Conservation (phyloP, 208 protist species). For the Leishmania arabica region DNA sequence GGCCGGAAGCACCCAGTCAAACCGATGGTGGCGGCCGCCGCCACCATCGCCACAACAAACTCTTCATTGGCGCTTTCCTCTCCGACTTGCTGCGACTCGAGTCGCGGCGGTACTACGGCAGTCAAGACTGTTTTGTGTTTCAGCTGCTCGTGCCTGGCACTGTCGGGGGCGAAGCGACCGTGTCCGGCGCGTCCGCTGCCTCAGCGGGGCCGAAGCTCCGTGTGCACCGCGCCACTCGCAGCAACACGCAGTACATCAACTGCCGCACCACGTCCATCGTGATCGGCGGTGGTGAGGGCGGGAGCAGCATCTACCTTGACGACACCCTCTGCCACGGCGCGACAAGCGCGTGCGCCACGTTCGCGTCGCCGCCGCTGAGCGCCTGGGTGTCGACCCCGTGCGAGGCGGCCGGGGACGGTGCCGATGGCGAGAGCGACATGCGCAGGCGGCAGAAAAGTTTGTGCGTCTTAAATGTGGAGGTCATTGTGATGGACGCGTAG, state of each 20-base stretch:
- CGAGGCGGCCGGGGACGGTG: not conserved
- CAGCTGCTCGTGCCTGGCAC: constrained; percentile 52
- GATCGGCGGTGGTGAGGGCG: constrained; percentile 59
- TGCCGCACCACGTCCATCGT: constrained; percentile 53
- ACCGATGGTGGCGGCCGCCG: too few species aligned
- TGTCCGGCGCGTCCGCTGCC: not conserved
- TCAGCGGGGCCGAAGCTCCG: constrained; percentile 35
- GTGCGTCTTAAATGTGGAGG: constrained; percentile 51
- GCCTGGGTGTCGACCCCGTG: constrained; percentile 35
- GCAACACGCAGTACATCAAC: constrained; percentile 73
- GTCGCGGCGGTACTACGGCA: constrained; percentile 71
- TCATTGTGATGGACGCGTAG: constrained; percentile 55
- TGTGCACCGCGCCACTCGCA: constrained; percentile 44
- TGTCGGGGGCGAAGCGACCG: too few species aligned
- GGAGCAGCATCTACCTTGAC: constrained; percentile 66
- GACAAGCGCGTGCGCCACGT: constrained; percentile 63
- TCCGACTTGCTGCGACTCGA: constrained; percentile 49
- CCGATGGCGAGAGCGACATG: constrained; percentile 2
- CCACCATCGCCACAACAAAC: constrained; percentile 10
- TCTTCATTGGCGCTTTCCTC: constrained; percentile 70
- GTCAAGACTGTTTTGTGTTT: constrained; percentile 74
- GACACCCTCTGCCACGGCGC: constrained; percentile 50
- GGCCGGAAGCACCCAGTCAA: too few species aligned
- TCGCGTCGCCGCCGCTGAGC: constrained; percentile 67
- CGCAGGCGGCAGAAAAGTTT: constrained; percentile 25